Base-by-base conservation (phyloP, 805 yeast genomes). In the Sugiyamaella chiloensis region DNA sequence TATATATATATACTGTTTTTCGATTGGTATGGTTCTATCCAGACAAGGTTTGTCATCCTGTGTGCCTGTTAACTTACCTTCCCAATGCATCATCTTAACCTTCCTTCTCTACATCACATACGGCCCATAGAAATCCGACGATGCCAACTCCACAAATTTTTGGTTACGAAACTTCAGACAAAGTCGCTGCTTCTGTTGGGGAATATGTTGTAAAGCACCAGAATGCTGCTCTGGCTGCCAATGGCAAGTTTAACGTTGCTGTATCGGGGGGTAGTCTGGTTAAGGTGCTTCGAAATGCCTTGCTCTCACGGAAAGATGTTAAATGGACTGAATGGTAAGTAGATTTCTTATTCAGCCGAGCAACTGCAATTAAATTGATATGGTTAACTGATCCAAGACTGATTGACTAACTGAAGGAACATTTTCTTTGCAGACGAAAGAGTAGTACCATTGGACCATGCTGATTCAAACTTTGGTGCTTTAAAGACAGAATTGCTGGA, bases 251-350 rank as follows among this genome's bases (percentile, higher is more conserved):
- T 69, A 79, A 77, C 55, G 73, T 90, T 51, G 96, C 96, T 9
- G 76, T 90, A 41, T 83, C 93, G 50, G 98, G 98, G 35, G 98
- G 98, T 1, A 87, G 96, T 7, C 74, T 89, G 58, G 87, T 90
- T 24, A 82, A 84, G 57, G 87, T 82, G 1, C 72, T 83, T 61
- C 59, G 68, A 51, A 71, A 73, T 40, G 91, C 88, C 2, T 73
- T 89, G 53, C 75, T 88, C 47, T 79, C 78, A 52, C 76, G 86
- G 62, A 32, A 54, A 21, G 65, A 50, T 34, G 60, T 65, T 36
- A 48, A 65, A 44, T 67, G 67, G 65, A 24, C 48, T 39, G 55
- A 63, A 51, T 66, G 70, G 70, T 40, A 47, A 65, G 20, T 24
- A 36, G 6, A 20, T n/a, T 19, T n/a, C n/a, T 7, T 20, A 6